Evolutionary conservation across 768 basidiomycete genomes (phyloP).

Genomic region (Trametes gibbosa): DNA sequence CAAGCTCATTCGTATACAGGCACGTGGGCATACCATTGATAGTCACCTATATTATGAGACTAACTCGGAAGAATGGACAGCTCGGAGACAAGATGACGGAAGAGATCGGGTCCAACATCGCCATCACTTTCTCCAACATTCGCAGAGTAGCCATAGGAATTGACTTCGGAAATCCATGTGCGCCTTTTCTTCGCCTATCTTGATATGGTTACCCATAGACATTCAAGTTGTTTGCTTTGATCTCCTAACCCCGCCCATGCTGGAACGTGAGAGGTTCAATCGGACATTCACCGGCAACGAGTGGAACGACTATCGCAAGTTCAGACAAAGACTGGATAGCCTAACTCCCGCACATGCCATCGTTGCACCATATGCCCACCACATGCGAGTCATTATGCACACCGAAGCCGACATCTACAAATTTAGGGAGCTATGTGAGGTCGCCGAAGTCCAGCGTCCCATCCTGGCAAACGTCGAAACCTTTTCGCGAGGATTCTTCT

Average conservation of each 20-base stretch:
- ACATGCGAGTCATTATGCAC: conserved; percentile 61
- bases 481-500: conserved; percentile 48
- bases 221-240: conserved; percentile 65
- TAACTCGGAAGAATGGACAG: conserved; percentile 31
- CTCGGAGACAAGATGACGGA: conserved; percentile 58
- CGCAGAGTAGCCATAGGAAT: conserved; percentile 58
- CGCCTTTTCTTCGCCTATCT: conserved; percentile 20
- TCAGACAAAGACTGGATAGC: conserved; percentile 55
- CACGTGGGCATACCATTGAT: conserved; percentile 26
- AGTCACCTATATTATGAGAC: too few relatives aligned
- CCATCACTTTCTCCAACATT: conserved; percentile 56
- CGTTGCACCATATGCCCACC: conserved; percentile 70
- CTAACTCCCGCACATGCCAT: conserved; percentile 55
- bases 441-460: conserved; percentile 41
- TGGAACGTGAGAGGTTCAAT: conserved; percentile 61
- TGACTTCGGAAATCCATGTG: conserved; percentile 64
- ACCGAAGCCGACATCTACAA: conserved; percentile 46
- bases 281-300: conserved; percentile 44
- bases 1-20: conserved; percentile 61
- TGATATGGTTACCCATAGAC: not conserved
- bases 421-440: conserved; percentile 54
- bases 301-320: conserved; percentile 41
- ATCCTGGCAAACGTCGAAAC: conserved; percentile 46
- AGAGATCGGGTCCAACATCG: conserved; percentile 46
- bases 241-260: conserved; percentile 57